phyloP scores from a whole-genome alignment of 2,329 filamentous ascomycete species.

The Didymosphaeria variabile region DNA sequence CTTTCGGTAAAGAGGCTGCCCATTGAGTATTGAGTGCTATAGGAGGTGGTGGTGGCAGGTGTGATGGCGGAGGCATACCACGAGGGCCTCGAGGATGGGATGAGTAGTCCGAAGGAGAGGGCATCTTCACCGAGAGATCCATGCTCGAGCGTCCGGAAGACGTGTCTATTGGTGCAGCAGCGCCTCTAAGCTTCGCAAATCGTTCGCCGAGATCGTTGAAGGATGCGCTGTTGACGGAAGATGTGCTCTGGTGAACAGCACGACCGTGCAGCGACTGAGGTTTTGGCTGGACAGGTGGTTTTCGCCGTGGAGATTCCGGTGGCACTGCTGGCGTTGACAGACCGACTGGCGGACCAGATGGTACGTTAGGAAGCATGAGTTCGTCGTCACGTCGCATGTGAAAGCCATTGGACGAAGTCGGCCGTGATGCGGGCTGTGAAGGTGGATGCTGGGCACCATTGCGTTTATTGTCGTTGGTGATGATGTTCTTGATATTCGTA shows the following conservation, averaged over 20 bases:
- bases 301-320: slow-evolving; percentile 35
- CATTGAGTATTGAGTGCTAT: slow-evolving; percentile 62
- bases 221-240: slow-evolving; percentile 28
- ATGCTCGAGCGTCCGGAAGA: slow-evolving; percentile 30
- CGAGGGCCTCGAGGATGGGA: slow-evolving; percentile 59
- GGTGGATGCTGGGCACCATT: slow-evolving; percentile 61
- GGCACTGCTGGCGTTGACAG: slow-evolving; percentile 30
- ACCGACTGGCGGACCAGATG: slow-evolving; percentile 29
- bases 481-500: slow-evolving; percentile 59
- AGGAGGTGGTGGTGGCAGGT: slow-evolving; percentile 48
- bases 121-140: slow-evolving; percentile 52
- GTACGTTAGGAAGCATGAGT: slow-evolving; percentile 47
- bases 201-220: slow-evolving; percentile 47
- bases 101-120: slow-evolving; percentile 51
- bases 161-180: slow-evolving; percentile 33
- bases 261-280: slow-evolving; percentile 73
- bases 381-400: slow-evolving; percentile 35
- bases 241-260: slow-evolving; percentile 54
- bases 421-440: slow-evolving; percentile 21
- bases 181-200: slow-evolving; percentile 47
- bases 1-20: slow-evolving; percentile 70
- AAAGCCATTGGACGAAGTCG: slow-evolving; percentile 25
- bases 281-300: slow-evolving; percentile 68
- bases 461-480: slow-evolving; percentile 61
- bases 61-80: slow-evolving; percentile 58